Evolutionary conservation across 805 yeast genomes (phyloP).

Genomic region (Sungouiozyma intestinalis): DNA sequence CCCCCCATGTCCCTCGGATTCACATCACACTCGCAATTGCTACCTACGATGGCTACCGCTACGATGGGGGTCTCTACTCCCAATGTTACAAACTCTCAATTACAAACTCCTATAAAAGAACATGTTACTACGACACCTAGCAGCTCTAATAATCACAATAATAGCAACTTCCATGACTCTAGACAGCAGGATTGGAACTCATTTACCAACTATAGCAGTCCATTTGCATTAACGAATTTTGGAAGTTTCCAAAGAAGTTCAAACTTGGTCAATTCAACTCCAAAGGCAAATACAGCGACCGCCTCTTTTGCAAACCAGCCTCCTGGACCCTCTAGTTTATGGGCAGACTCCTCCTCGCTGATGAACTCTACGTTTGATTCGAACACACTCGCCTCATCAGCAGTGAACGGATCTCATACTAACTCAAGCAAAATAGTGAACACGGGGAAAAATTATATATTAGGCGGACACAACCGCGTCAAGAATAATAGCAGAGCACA

Average conservation of each 20-base stretch:
- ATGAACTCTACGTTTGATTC: neutral
- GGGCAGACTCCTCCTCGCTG: neutral
- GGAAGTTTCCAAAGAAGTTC: neutral
- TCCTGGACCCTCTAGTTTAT: neutral
- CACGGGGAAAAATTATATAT: conserved; percentile 27
- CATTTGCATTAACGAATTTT: neutral
- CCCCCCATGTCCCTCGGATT: conserved; percentile 1
- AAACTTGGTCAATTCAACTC: neutral
- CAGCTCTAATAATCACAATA: neutral
- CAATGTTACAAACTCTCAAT: neutral
- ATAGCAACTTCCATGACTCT: neutral
- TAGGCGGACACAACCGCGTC: conserved; percentile 25
- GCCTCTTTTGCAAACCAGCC: neutral
- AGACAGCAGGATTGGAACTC: neutral
- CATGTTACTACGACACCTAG: neutral
- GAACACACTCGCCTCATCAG: neutral
- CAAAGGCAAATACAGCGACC: neutral
- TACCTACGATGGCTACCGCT: too few species aligned
- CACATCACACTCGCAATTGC: too few species aligned
- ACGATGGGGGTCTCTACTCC: neutral
- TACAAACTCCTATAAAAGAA: neutral
- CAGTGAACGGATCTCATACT: neutral
- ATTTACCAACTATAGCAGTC: neutral
- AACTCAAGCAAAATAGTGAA: conserved; percentile 16
- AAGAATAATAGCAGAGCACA: conserved; percentile 27